Evolutionary conservation across 331 rosid species (phyloP).

Genomic region (Malus hybrid): DNA sequence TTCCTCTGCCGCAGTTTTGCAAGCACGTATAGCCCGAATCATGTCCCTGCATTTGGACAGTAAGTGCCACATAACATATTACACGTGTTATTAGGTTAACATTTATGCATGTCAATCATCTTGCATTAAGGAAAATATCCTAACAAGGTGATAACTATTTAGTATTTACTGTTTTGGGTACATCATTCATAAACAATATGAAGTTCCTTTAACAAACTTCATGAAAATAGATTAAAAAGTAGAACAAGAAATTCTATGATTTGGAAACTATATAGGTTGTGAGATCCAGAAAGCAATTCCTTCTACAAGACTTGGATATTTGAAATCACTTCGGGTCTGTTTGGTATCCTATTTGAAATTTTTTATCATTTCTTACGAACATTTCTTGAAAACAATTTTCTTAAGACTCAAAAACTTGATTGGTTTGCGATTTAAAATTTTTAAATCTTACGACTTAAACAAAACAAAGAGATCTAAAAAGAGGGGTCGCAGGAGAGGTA

Average conservation of each 20-base stretch:
- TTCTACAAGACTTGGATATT: not conserved
- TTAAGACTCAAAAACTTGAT: too few relatives aligned
- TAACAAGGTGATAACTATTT: not conserved
- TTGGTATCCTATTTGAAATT: too few relatives aligned
- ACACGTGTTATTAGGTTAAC: not conserved
- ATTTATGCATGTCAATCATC: not conserved
- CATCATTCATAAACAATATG: not conserved
- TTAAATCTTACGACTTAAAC: too few relatives aligned
- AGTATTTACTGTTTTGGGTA: not conserved
- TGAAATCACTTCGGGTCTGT: not conserved
- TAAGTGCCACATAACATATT: conserved; percentile 1
- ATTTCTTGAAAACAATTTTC: too few relatives aligned
- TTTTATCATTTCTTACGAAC: too few relatives aligned
- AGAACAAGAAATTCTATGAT: not conserved
- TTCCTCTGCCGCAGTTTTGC: conserved; percentile 99
- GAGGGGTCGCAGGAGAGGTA: too few relatives aligned
- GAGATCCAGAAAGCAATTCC: not conserved
- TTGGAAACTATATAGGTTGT: not conserved
- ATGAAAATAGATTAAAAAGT: not conserved
- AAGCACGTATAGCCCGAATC: conserved; percentile 97
- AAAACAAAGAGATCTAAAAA: too few relatives aligned
- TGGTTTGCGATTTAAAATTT: too few relatives aligned
- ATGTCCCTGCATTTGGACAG: conserved; percentile 63
- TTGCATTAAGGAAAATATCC: not conserved
- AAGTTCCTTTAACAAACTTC: not conserved